These are phyloP conservation scores for Psilocybe tampanensis DNA, from an alignment of 768 basidiomycete species.

Conservation along the genomic window DNA sequence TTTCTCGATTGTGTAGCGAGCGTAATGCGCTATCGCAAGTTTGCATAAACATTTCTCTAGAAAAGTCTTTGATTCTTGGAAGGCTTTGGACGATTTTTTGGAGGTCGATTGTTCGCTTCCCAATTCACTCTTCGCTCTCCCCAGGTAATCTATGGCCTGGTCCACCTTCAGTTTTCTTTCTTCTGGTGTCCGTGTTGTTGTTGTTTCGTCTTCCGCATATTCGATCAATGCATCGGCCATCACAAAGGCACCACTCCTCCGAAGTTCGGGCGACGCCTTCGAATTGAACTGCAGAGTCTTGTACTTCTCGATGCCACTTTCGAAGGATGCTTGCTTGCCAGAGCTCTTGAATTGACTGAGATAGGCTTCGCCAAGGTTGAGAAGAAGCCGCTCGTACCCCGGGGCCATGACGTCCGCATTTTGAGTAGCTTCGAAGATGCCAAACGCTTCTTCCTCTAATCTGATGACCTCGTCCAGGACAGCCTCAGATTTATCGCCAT, in stretches of 20 bases:
- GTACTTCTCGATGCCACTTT: background rate
- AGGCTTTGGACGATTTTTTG: background rate
- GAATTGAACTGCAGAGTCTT: background rate
- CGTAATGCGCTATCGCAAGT: conserved; percentile 6
- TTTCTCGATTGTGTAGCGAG: background rate
- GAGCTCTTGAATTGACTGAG: background rate
- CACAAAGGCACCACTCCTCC: background rate
- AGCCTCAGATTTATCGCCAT: background rate
- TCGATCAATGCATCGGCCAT: background rate
- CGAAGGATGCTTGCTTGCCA: background rate
- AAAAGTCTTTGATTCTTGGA: no score
- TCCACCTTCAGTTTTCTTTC: background rate
- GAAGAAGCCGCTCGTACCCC: background rate
- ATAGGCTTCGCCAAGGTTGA: background rate
- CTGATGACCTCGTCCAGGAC: background rate
- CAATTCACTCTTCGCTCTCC: background rate
- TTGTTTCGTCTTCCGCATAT: background rate
- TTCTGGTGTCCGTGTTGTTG: no score
- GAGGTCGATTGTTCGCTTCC: background rate
- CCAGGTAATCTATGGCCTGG: background rate
- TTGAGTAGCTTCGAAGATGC: background rate
- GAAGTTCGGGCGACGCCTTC: background rate
- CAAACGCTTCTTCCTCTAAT: background rate
- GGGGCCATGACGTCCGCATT: background rate
- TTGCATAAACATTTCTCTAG: conserved; percentile 3